Evolutionary conservation across 1,139 yeast genomes (phyloP), one percentile per base, ranked within the genome.

Genomic region (Yamadazyma friedrichii): DNA sequence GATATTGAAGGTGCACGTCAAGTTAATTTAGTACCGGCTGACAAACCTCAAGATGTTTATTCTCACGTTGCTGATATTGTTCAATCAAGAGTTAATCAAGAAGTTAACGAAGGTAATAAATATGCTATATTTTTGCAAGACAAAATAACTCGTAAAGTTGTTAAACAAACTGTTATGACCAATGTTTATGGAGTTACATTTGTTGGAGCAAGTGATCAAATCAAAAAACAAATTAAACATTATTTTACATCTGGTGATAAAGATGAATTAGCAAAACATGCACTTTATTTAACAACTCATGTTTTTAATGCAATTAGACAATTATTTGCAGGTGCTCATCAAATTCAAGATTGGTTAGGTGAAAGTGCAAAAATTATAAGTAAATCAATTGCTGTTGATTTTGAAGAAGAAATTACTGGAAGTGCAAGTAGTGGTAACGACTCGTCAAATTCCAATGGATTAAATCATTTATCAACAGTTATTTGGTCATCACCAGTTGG

Each of bases 401-500:
- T 74, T 44, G 71, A 62, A 35, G 67, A 60, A 29, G 38, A 28
- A 15, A 12, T 20, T 24, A 12, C 30, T 26, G 25, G 30, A 20
- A n/a, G 28, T 24, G 28, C 29, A 3, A 22, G 20, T 20, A 12
- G 20, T 16, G 34, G 11, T 17, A 52, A 53, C 13, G 55, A 54
- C 29, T 47, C 57, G 3, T 45, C 50, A 5, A 56, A 60, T 31
- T 49, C 60, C 1, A 64, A 61, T 31, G 77, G 77, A 42, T 80
- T 82, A 9, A 80, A 76, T 49, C 85, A 80, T 56, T 79, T 88
- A 75, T 82, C 96, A 0, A 81, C 95, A 3, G 97, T 93, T 6
- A 88, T 94, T 48, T 93, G 99, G 99, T 93, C 99, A 0, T 84
- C 97, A 0, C 98, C 98, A 1, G 65, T 93, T 32, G 96, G 96